These are phyloP conservation scores for Alternaria metachromatica DNA, from an alignment of 2,329 filamentous ascomycete genomes.

Conservation along the genomic window DNA sequence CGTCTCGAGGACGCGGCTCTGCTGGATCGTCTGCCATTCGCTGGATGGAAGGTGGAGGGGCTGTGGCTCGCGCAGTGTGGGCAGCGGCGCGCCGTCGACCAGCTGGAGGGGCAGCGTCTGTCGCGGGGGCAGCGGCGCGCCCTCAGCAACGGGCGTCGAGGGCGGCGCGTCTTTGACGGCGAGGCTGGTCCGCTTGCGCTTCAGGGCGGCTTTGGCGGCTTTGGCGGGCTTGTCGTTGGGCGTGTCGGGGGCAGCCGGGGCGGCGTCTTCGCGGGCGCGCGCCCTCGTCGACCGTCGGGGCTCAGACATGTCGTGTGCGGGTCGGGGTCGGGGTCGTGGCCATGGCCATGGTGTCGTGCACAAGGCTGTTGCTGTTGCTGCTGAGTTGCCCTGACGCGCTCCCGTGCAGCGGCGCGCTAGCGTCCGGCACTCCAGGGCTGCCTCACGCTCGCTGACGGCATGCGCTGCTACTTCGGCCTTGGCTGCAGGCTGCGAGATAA, in stretches of 20 bases:
- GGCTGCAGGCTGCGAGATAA: background rate
- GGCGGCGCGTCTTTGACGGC: conserved; percentile 36
- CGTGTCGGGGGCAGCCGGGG: conserved; percentile 30
- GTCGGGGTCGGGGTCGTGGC: background rate
- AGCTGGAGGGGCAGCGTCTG: conserved; percentile 66
- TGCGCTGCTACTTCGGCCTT: background rate
- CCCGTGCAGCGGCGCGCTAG: conserved; percentile 1
- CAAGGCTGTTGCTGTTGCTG: background rate
- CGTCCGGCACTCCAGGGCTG: background rate
- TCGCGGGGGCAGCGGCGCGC: conserved; percentile 16
- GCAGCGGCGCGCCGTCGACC: conserved; percentile 70
- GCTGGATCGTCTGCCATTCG: conserved; percentile 76
- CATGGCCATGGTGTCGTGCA: conserved; percentile 1
- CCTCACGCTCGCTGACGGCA: background rate
- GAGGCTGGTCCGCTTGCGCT: conserved; percentile 42
- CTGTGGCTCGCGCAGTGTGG: conserved; percentile 73
- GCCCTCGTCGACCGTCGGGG: conserved; percentile 46
- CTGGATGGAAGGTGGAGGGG: conserved; percentile 65
- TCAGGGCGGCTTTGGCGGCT: conserved; percentile 35
- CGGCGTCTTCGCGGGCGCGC: conserved; percentile 45
- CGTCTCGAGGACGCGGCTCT: conserved; percentile 78
- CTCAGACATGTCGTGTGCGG: conserved; percentile 38
- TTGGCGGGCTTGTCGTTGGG: conserved; percentile 29
- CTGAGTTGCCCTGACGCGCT: conserved; percentile 4
- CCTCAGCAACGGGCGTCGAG: conserved; percentile 29